Conservation (phyloP, 306 rosid genomes). For the Cicer arietinum region DNA sequence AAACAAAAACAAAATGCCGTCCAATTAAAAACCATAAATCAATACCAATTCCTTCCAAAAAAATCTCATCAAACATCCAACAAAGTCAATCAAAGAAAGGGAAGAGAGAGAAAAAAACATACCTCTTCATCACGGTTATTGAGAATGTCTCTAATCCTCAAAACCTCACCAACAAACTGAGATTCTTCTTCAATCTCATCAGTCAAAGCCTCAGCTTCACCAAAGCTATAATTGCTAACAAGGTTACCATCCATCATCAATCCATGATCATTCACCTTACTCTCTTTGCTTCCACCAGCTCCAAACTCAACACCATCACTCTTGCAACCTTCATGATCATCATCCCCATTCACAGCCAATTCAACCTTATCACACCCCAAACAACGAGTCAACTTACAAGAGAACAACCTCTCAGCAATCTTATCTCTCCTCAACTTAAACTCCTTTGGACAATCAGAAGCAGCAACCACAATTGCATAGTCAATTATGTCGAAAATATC, state of each 20-base stretch:
- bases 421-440: slow-evolving; percentile 74
- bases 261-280: slow-evolving; percentile 60
- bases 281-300: slow-evolving; percentile 70
- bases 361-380: slow-evolving; percentile 73
- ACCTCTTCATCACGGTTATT: slow-evolving; percentile 59
- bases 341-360: slow-evolving; percentile 53
- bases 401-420: slow-evolving; percentile 76
- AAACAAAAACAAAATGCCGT: slow-evolving; percentile 27
- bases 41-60: neutral
- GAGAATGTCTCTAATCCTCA: slow-evolving; percentile 77
- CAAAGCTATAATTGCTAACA: slow-evolving; percentile 68
- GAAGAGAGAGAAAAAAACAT: neutral
- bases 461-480: slow-evolving; percentile 89
- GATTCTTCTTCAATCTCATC: slow-evolving; percentile 84
- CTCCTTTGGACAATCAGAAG: slow-evolving; percentile 83
- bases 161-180: slow-evolving; percentile 63
- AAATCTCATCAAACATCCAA: neutral
- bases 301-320: slow-evolving; percentile 47
- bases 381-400: slow-evolving; percentile 62
- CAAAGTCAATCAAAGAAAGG: no score
- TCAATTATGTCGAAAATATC: slow-evolving; percentile 84
- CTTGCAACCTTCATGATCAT: slow-evolving; percentile 46
- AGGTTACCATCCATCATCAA: slow-evolving; percentile 54
- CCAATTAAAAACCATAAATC: slow-evolving; percentile 21
- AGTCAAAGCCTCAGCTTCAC: slow-evolving; percentile 91